Evolutionary conservation across 2,329 filamentous ascomycete genomes (phyloP), one percentile per base, ranked within the genome.

Genomic region (Stenocarpella maydis): DNA sequence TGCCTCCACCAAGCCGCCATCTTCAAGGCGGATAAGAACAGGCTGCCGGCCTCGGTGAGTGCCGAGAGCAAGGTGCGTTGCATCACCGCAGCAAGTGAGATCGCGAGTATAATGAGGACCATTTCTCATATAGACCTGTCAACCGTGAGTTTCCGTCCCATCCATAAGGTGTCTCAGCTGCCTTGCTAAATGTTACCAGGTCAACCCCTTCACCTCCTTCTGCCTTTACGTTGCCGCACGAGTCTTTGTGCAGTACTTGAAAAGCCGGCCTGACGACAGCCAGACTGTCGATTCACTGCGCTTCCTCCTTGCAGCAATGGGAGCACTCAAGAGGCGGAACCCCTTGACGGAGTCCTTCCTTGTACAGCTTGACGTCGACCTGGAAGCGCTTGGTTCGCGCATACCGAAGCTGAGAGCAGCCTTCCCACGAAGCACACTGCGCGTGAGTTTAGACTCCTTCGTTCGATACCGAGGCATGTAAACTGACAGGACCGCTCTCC

Each of bases 1-100:
- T 98, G 95, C 78, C 84, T 99, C n/a, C 96, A 99, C 76, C 96
- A 99, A 81, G 96, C 95, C 2, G 96, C 96, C 31, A 98, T 99
- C 24, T 98, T 95, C 86, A 98, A 98, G 78, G 94, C 95, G 0
- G 95, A 98, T 75, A 96, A 94, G 81, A 92, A 97, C 79, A 88
- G 90, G 65, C 83, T 98, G 71, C 90, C 93, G 0, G 83, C 87
- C 1, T 90, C 91, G 21, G 91, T 98, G 55, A 91, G 92, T 72
- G 90, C 92, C 1, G 95, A 98, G 77, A 97, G 95, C 79, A 98
- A 97, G 79, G 89, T 96, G 17, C 88, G 96, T 71, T 98, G 96
- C 75, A 94, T 98, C 70, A 94, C 94, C 26, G 94, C 95, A 15
- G 96, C 96, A 34, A 94, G 95, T 69, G 95, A 98, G 77, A 97